Base-by-base conservation (phyloP, 2,329 filamentous ascomycete genomes). In the Fusarium dimerum region DNA sequence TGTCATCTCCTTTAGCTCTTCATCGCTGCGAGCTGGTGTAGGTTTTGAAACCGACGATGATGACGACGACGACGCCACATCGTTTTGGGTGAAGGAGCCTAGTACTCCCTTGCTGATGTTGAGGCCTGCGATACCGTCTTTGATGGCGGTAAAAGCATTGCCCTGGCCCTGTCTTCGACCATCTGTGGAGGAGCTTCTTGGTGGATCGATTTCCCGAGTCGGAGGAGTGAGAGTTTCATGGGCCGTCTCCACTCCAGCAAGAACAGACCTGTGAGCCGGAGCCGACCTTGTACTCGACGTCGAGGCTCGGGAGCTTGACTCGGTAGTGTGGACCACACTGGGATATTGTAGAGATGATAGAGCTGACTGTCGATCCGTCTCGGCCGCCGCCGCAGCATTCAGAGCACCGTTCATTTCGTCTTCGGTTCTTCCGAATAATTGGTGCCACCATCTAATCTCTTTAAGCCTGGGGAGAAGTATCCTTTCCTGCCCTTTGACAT, bases 391-490 rank as follows among this genome's bases (percentile, higher is more conserved):
- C 3, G 78, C 80, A 7, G 77, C 75, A 61, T 84, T 78, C 11
- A 84, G 73, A 36, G 81, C 76, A 0, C 83, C 84, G 64, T 99
- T 99, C 93, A 99, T 97, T 69, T 99, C 94, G 48, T 88, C 84
- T 62, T 97, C 90, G 3, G 86, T 86, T 32, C 92, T 84, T 43
- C 91, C 90, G 72, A 97, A 99, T 1, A 88, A 75, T 65, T 94
- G 89, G 59, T 87, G 81, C 94, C 94, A 99, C 94, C 94, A 99
- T 54, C 91, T 83, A n/a, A 94, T 83, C 56, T 95, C 87, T 12
- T 83, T 82, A 1, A 88, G 76, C 3, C 82, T 80, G 1, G 94
- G 93, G 59, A 97, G 89, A 13, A 99, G 80, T 8, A 99, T 82
- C 5, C 92, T 82, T 68, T 96, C 92, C 52, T 87, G 86, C 5